These are phyloP conservation scores for Annulohypoxylon bovei DNA, from an alignment of 495 filamentous ascomycete species.

Conservation along the genomic window DNA sequence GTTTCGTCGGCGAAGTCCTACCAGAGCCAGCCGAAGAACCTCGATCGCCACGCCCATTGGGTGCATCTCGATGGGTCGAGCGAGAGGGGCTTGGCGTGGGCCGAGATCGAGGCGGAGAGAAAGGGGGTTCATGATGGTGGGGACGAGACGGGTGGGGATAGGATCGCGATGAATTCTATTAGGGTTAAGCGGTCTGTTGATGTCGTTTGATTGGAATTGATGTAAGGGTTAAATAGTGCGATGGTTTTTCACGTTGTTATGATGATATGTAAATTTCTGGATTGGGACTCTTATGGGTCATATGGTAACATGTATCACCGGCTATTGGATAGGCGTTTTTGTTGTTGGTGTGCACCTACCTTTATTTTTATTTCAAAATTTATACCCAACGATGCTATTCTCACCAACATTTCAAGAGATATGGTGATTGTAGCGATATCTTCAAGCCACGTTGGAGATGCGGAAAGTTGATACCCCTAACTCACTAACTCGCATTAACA, in stretches of 20 bases:
- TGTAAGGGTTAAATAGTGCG: neutral
- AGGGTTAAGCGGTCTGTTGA: neutral
- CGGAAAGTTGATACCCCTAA: no score
- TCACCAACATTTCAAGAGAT: neutral
- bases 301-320: neutral
- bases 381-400: neutral
- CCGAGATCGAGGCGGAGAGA: neutral
- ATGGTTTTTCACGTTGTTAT: neutral
- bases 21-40: slow-evolving; percentile 1
- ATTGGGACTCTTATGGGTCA: neutral
- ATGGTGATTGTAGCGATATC: no score
- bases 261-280: neutral
- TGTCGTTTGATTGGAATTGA: neutral
- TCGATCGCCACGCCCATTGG: slow-evolving; percentile 1
- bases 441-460: no score
- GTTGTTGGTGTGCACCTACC: neutral
- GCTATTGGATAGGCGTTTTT: neutral
- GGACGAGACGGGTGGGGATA: neutral
- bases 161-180: neutral
- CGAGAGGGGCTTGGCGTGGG: neutral
- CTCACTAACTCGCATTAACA: no score
- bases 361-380: neutral
- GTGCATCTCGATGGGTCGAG: neutral
- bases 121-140: neutral
- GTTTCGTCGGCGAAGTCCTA: neutral